Percentiles rank a stretch among this genome's conserved stretches.
These are phyloP conservation scores for Beauveria varroae DNA, from an alignment of 2,329 filamentous ascomycete genomes.

Conservation along the genomic window DNA sequence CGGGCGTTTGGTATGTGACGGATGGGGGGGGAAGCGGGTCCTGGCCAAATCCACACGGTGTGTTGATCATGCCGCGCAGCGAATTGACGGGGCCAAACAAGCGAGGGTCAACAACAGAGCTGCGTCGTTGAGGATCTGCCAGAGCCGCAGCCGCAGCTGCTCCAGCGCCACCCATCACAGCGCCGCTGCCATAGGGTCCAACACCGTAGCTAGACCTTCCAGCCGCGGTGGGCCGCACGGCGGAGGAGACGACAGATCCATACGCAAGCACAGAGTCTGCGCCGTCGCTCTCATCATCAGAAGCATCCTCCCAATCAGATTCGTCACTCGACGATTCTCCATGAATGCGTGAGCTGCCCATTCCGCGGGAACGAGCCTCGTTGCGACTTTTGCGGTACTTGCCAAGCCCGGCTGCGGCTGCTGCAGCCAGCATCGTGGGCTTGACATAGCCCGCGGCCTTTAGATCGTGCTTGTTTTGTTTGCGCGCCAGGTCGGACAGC, in stretches of 20 bases:
- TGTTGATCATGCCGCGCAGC: conserved; percentile 46
- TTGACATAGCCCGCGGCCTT: conserved; percentile 28
- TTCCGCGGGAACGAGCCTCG: conserved; percentile 25
- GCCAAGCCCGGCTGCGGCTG: conserved; percentile 31
- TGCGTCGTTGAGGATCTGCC: conserved; percentile 29
- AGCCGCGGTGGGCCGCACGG: conserved; percentile 16
- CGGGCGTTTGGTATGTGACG: conserved; percentile 18
- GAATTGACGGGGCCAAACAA: conserved; percentile 55
- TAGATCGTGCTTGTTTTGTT: conserved; percentile 43
- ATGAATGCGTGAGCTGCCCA: conserved; percentile 33
- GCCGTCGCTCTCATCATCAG: conserved; percentile 36
- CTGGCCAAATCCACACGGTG: conserved; percentile 45
- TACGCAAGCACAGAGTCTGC: conserved; percentile 35
- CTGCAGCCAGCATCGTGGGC: conserved; percentile 24
- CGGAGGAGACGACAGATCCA: conserved; percentile 21
- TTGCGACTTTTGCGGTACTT: conserved; percentile 33
- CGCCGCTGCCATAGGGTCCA: conserved; percentile 22
- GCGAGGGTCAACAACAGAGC: conserved; percentile 48
- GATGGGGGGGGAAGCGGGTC: conserved; percentile 23
- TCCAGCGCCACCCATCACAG: conserved; percentile 22
- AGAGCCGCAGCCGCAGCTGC: conserved; percentile 22
- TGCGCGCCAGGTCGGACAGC: conserved; percentile 44
- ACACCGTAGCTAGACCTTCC: conserved; percentile 15
- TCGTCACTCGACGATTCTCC: conserved; percentile 36
- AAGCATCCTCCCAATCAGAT: conserved; percentile 51